phyloP scores from a whole-genome alignment of 2,329 filamentous ascomycete genomes.

The Aspergillus sp. region DNA sequence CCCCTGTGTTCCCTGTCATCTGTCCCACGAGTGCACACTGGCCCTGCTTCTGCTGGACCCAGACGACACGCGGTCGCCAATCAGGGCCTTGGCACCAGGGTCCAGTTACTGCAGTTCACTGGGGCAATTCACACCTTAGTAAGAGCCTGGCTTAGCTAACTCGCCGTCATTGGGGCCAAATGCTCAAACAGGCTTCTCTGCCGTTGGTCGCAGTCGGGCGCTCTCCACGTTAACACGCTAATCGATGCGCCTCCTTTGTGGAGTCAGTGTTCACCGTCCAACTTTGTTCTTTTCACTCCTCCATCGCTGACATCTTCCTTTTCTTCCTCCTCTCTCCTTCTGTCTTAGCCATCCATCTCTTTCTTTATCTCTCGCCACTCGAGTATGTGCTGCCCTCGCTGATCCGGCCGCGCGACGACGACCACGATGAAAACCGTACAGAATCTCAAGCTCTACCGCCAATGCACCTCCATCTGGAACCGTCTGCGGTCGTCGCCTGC shows the following conservation, averaged over 20 bases:
- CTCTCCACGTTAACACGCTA: not conserved
- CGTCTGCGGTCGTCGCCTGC: slow-evolving; percentile 16
- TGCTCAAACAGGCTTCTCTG: not conserved
- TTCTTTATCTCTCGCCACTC: not conserved
- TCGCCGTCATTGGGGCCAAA: not conserved
- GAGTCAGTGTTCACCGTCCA: not conserved
- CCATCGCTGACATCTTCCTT: not conserved
- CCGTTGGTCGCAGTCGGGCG: not conserved
- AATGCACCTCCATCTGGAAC: slow-evolving; percentile 1
- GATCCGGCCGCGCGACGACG: not conserved
- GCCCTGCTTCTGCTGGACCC: no score
- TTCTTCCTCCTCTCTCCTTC: not conserved
- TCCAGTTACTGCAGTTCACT: not conserved
- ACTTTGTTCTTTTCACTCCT: not conserved
- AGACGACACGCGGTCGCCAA: not conserved
- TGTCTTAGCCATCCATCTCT: not conserved
- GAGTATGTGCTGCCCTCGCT: slow-evolving; percentile 1
- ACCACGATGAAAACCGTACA: slow-evolving; percentile 7
- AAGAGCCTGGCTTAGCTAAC: not conserved
- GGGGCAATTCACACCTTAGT: not conserved
- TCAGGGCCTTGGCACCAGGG: not conserved
- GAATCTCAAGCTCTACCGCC: slow-evolving; percentile 1
- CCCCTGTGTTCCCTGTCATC: no score
- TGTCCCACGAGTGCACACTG: no score
- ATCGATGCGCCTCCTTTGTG: not conserved